Conservation (phyloP, 176 grass and related monocot genomes). For the Poa annua region DNA sequence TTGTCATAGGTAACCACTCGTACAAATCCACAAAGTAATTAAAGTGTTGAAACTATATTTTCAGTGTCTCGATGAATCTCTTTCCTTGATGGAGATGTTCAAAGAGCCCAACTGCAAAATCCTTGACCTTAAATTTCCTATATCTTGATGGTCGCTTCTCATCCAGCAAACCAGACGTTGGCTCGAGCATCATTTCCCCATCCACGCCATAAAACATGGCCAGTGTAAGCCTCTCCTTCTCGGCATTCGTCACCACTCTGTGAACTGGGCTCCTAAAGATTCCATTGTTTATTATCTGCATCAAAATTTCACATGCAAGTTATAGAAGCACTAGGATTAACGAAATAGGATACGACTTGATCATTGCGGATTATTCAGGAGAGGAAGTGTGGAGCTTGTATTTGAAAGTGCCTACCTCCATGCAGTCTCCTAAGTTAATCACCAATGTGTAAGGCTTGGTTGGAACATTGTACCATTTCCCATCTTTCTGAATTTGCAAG, state of each 20-base stretch:
- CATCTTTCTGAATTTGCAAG: conserved; percentile 15
- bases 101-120: conserved; percentile 3
- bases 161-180: conserved; percentile 34
- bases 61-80: background rate
- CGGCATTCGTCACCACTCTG: conserved; percentile 44
- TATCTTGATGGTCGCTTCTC: conserved; percentile 37
- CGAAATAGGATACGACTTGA: background rate
- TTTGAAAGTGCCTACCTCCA: background rate
- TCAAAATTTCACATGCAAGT: background rate
- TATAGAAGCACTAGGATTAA: background rate
- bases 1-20: background rate
- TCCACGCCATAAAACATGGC: conserved; percentile 51
- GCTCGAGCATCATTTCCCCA: conserved; percentile 40
- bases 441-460: background rate
- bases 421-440: background rate
- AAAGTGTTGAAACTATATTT: background rate
- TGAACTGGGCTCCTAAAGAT: conserved; percentile 49
- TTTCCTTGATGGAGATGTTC: conserved; percentile 23
- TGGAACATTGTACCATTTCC: conserved; percentile 8
- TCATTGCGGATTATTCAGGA: background rate
- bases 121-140: conserved; percentile 40
- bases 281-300: conserved; percentile 70
- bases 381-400: background rate
- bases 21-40: background rate
- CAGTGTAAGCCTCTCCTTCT: conserved; percentile 50